Conservation (phyloP, 1,139 yeast genomes). For the Zygotorulaspora mrakii region DNA sequence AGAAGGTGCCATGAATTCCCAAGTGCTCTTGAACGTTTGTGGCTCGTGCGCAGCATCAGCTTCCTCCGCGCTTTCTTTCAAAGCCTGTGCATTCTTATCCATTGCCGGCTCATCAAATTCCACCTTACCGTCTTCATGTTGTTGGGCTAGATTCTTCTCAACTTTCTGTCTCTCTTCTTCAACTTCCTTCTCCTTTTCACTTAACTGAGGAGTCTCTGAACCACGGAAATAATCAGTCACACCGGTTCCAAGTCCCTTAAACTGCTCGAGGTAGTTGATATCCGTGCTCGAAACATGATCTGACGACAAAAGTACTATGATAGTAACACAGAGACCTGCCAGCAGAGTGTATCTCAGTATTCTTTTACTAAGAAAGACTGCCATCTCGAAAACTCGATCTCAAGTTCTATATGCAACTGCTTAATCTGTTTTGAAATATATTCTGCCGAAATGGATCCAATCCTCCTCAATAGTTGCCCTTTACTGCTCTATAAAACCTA, state of each 20-base stretch:
- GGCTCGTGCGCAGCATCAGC: slow-evolving; percentile 1
- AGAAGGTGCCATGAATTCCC: slow-evolving; percentile 18
- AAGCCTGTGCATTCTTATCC: slow-evolving; percentile 13
- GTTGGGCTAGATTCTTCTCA: slow-evolving; percentile 11
- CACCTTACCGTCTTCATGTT: slow-evolving; percentile 8
- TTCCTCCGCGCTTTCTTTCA: slow-evolving; percentile 9
- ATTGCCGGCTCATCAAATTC: slow-evolving; percentile 8
- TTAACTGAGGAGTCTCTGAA: slow-evolving; percentile 3
- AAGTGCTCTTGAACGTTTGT: slow-evolving; percentile 5
- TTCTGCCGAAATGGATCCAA: background rate
- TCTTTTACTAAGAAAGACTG: slow-evolving; percentile 16
- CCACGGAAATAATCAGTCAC: slow-evolving; percentile 9
- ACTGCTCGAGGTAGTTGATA: background rate
- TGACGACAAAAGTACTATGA: slow-evolving; percentile 10
- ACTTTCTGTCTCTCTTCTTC: slow-evolving; percentile 15
- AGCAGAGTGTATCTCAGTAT: slow-evolving; percentile 14
- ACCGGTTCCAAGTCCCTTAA: slow-evolving; percentile 3
- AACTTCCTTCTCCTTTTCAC: slow-evolving; percentile 13
- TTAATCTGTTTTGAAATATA: no score
- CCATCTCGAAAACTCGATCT: slow-evolving; percentile 7
- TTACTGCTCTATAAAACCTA: no score
- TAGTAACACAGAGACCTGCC: slow-evolving; percentile 10
- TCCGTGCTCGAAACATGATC: slow-evolving; percentile 4
- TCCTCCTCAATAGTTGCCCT: background rate
- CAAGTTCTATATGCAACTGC: no score